Percentiles rank a stretch among this genome's conserved stretches.
phyloP scores from a whole-genome alignment of 2,329 filamentous ascomycete species.

The Didymella exigua region DNA sequence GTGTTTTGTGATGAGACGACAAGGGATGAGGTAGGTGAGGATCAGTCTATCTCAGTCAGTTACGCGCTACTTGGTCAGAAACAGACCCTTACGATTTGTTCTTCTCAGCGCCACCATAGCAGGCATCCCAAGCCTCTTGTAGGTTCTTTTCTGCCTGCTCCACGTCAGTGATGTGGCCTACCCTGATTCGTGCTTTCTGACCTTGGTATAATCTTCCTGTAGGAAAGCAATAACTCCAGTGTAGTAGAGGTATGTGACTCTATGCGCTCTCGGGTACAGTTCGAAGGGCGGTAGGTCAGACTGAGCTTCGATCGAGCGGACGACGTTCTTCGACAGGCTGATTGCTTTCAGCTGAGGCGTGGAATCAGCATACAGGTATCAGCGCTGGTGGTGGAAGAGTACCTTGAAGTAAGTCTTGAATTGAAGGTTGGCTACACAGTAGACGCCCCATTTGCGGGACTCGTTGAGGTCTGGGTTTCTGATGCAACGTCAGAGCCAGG shows the following conservation, averaged over 20 bases:
- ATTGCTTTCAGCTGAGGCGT: conserved; percentile 73
- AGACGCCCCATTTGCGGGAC: conserved; percentile 97
- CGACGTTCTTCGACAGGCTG: conserved; percentile 85
- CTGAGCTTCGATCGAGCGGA: conserved; percentile 78
- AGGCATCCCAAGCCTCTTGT: conserved; percentile 79
- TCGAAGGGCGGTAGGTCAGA: conserved; percentile 81
- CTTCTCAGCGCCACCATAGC: conserved; percentile 70
- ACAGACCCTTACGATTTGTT: conserved; percentile 74
- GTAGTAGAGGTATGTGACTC: conserved; percentile 96
- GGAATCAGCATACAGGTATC: conserved; percentile 4
- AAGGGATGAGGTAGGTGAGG: conserved; percentile 92
- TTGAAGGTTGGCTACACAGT: conserved; percentile 89
- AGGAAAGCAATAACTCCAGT: conserved; percentile 91
- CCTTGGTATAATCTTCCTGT: conserved; percentile 87
- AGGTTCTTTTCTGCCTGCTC: conserved; percentile 58
- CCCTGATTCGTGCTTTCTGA: conserved; percentile 45
- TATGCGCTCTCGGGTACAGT: conserved; percentile 84
- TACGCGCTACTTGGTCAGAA: background rate
- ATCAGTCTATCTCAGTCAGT: conserved; percentile 68
- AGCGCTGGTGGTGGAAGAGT: conserved; percentile 6
- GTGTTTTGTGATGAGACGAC: conserved; percentile 85
- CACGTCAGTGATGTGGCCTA: conserved; percentile 20
- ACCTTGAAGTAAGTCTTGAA: conserved; percentile 98
- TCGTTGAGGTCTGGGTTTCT: conserved; percentile 78
- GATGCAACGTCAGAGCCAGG: conserved; percentile 28